phyloP scores from a whole-genome alignment of 176 grass and related monocot species.

The Bonia amplexicaulis region DNA sequence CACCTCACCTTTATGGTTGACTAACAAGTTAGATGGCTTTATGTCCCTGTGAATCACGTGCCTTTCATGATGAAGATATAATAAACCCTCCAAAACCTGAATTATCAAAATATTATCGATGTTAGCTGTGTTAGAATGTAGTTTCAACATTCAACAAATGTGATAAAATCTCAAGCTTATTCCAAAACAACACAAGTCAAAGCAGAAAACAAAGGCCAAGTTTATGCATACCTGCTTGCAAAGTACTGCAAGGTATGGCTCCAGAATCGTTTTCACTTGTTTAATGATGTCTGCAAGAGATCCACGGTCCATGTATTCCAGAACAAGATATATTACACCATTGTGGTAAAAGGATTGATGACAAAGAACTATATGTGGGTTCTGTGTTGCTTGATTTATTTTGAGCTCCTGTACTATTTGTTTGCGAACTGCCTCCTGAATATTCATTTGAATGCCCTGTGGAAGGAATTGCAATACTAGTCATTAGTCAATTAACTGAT shows the following conservation, averaged over 20 bases:
- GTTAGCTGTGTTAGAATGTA: conserved; percentile 3
- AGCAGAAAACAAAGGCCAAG: conserved; percentile 10
- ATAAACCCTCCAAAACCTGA: conserved; percentile 93
- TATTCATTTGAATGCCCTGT: conserved; percentile 96
- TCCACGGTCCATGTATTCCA: conserved; percentile 97
- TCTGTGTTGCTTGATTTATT: conserved; percentile 91
- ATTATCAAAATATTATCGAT: conserved; percentile 5
- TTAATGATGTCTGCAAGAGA: conserved; percentile 92
- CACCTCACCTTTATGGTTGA: conserved; percentile 89
- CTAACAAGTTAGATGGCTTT: conserved; percentile 93
- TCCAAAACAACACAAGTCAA: background rate
- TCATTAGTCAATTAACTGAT: background rate
- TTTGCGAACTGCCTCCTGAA: conserved; percentile 88
- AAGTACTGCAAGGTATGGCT: conserved; percentile 89
- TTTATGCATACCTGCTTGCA: conserved; percentile 71
- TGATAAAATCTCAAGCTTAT: background rate
- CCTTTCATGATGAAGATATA: conserved; percentile 92
- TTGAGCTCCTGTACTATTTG: conserved; percentile 99
- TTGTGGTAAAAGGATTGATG: conserved; percentile 98
- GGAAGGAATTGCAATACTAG: background rate
- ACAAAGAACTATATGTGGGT: conserved; percentile 73
- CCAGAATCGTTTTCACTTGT: conserved; percentile 93
- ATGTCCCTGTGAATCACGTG: conserved; percentile 97
- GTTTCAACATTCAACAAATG: background rate
- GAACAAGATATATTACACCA: conserved; percentile 93